Conservation (phyloP, 192 early-diverging fungal species). For the Backusella macrospora region DNA sequence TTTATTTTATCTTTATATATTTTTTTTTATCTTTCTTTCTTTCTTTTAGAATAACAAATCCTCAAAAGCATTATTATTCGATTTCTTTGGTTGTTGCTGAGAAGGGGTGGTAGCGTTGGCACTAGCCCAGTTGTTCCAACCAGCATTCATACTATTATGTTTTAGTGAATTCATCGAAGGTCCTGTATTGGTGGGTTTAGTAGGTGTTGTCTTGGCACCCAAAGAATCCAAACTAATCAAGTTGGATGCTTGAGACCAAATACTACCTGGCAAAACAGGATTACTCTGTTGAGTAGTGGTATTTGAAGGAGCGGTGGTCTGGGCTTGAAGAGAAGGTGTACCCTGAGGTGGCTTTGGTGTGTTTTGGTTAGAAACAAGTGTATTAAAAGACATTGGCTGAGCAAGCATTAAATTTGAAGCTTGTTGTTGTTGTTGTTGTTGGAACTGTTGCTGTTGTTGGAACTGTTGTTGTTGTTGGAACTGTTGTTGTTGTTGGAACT, state of each 20-base stretch:
- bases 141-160: conserved; percentile 33
- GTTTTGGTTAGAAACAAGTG: conserved; percentile 1
- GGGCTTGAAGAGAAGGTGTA: conserved; percentile 14
- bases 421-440: too few relatives aligned
- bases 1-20: too few relatives aligned
- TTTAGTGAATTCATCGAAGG: conserved; percentile 63
- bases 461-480: too few relatives aligned
- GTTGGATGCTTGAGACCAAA: conserved; percentile 69
- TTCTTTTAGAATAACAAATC: conserved; percentile 35
- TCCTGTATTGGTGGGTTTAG: conserved; percentile 40
- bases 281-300: background rate
- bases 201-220: conserved; percentile 52
- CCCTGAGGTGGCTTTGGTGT: background rate
- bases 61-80: conserved; percentile 25
- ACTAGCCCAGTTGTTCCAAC: conserved; percentile 40
- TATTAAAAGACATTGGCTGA: conserved; percentile 20
- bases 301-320: background rate
- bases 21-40: background rate
- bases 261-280: conserved; percentile 48
- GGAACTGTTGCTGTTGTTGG: conserved; percentile 17
- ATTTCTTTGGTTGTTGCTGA: conserved; percentile 1
- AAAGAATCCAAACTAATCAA: conserved; percentile 76
- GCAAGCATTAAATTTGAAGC: conserved; percentile 16
- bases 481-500: too few relatives aligned
- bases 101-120: conserved; percentile 2